Evolutionary conservation across 2,329 filamentous ascomycete genomes (phyloP).

Genomic region (Cadophora sp.): DNA sequence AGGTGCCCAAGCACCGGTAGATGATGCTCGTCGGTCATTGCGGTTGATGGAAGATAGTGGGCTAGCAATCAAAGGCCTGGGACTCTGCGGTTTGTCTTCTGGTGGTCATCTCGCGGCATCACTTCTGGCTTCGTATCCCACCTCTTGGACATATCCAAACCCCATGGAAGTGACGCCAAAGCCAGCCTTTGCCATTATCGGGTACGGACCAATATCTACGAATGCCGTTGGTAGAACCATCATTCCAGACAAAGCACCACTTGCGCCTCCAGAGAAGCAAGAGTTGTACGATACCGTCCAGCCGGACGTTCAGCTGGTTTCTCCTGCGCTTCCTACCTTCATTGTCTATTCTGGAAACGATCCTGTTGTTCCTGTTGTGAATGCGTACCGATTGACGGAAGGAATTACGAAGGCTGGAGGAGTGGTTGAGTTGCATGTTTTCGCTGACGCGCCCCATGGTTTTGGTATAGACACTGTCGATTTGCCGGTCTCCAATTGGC

Average conservation of each 20-base stretch:
- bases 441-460: constrained; percentile 20
- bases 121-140: constrained; percentile 9
- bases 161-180: constrained; percentile 6
- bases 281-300: constrained; percentile 17
- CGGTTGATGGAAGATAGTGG: constrained; percentile 12
- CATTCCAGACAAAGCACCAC: constrained; percentile 18
- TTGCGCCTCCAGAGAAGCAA: constrained; percentile 15
- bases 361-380: constrained; percentile 18
- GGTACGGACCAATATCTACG: constrained; percentile 19
- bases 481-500: constrained; percentile 15
- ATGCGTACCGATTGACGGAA: constrained; percentile 13
- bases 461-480: constrained; percentile 18
- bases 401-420: constrained; percentile 17
- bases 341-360: constrained; percentile 22
- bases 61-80: not conserved
- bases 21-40: constrained; percentile 18
- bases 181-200: constrained; percentile 17
- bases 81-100: constrained; percentile 14
- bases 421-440: constrained; percentile 20
- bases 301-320: constrained; percentile 18
- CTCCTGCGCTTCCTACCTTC: constrained; percentile 6
- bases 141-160: constrained; percentile 5
- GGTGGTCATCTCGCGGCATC: constrained; percentile 20
- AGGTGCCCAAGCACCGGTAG: constrained; percentile 14
- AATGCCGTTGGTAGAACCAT: constrained; percentile 20